Evolutionary conservation across 1,139 yeast species (phyloP).

Genomic region (Sporopachydermia cereana): DNA sequence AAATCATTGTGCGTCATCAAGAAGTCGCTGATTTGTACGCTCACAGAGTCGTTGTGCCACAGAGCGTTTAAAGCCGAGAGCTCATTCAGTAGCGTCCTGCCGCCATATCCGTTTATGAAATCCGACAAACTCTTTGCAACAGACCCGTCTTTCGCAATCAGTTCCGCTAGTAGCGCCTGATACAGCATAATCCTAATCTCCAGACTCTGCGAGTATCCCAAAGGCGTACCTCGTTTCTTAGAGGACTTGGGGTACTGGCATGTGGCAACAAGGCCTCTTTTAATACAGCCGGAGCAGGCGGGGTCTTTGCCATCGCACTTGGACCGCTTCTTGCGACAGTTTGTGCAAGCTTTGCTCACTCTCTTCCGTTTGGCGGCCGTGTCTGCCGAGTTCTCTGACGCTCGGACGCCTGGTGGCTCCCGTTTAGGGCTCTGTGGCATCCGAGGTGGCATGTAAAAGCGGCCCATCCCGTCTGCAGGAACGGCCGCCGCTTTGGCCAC

Average conservation of each 20-base stretch:
- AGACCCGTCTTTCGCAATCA: not conserved
- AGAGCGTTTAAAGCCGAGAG: not conserved
- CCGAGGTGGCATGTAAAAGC: not conserved
- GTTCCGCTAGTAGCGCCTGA: not conserved
- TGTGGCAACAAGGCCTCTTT: not conserved
- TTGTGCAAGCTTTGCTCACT: constrained; percentile 5
- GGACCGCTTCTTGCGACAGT: constrained; percentile 3
- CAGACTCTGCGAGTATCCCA: constrained; percentile 1
- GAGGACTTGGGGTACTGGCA: constrained; percentile 1
- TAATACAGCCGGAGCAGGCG: constrained; percentile 4
- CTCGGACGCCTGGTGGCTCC: no score
- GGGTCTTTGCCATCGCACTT: constrained; percentile 1
- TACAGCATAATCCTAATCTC: constrained; percentile 1
- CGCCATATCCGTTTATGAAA: no score
- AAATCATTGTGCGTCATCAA: not conserved
- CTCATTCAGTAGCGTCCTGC: not conserved
- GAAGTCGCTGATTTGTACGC: not conserved
- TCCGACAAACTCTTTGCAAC: not conserved
- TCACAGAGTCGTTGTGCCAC: not conserved
- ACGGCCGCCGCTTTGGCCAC: not conserved
- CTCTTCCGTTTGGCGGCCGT: constrained; percentile 2
- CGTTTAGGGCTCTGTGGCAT: not conserved
- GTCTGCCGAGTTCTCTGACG: not conserved
- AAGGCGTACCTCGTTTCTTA: constrained; percentile 3
- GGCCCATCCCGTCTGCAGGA: not conserved